Conservation (phyloP, 768 basidiomycete species). For the Gelatoporia subvermispora region DNA sequence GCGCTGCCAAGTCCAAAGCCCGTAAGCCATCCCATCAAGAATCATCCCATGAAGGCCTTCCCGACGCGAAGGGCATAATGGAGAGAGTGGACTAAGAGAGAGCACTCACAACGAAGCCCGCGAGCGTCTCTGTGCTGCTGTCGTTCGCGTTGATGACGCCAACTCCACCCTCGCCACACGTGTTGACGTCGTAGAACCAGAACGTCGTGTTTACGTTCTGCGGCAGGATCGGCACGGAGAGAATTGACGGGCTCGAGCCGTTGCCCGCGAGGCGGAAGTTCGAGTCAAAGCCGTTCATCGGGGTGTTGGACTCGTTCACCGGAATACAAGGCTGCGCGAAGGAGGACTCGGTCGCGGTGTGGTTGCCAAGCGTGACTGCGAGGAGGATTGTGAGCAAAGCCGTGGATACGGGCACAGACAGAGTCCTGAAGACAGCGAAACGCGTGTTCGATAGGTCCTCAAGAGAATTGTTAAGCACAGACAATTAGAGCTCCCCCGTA, state of each 20-base stretch:
- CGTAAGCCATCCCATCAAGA: background rate
- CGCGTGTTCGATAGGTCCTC: too few relatives aligned
- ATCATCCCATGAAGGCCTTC: background rate
- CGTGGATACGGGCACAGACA: too few relatives aligned
- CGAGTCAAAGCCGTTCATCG: slow-evolving; percentile 58
- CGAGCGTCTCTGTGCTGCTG: slow-evolving; percentile 31
- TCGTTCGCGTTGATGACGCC: slow-evolving; percentile 56
- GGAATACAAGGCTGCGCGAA: slow-evolving; percentile 52
- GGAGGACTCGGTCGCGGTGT: slow-evolving; percentile 52
- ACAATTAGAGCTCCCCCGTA: too few relatives aligned
- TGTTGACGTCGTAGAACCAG: slow-evolving; percentile 58
- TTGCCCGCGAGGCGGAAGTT: slow-evolving; percentile 45
- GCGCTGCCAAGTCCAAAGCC: slow-evolving; percentile 40
- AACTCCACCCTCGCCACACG: slow-evolving; percentile 54
- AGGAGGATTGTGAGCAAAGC: too few relatives aligned
- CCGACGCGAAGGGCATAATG: background rate
- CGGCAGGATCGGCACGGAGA: slow-evolving; percentile 37
- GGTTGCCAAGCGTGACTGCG: slow-evolving; percentile 48
- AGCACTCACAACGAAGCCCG: slow-evolving; percentile 32
- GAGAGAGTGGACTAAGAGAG: background rate
- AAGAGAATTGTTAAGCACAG: too few relatives aligned
- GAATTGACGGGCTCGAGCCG: slow-evolving; percentile 38
- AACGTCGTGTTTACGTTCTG: slow-evolving; percentile 40
- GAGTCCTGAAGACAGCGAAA: too few relatives aligned
- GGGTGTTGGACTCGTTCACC: slow-evolving; percentile 40